Evolutionary conservation across 2,329 filamentous ascomycete species (phyloP), one percentile per base, ranked within the genome.

Genomic region (Ceratocystis alfenasii): DNA sequence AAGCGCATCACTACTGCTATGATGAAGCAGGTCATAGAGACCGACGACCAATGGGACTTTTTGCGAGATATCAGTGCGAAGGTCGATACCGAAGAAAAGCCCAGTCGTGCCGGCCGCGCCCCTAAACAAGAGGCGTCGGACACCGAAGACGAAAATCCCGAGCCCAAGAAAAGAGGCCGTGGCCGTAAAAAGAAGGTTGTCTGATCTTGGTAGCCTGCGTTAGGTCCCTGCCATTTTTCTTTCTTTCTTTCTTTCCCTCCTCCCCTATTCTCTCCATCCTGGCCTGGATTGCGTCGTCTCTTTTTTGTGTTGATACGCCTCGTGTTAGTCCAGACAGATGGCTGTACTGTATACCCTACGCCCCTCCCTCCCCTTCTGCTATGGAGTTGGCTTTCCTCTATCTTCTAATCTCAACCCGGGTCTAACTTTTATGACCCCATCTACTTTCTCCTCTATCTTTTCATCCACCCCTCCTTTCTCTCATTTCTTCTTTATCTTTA

Each of bases 41-140:
- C 86, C 30, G 90, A 95, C 73, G 90, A 94, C 69, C 90, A 96
- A 73, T 93, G 95, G 78, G 94, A 99, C 76, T 99, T 97, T 71
- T 77, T 99, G 68, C 82, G 85, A 68, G 92, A 97, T 63, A 96
- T 96, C 71, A 92, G 96, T 64, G 82, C 86, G 71, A 93, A 93
- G 73, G 87, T 96, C 0, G 88, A 82, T 69, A 72, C 72, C 44
- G 79, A 79, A 45, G 81, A 85, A 70, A 83, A 83, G 72, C 75
- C 76, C 63, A 72, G 75, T 28, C 77, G 76, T 65, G 75, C 74
- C 64, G 71, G 73, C 15, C 72, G 72, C 30, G 71, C 72, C 66
- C 66, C 70, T 53, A 82, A 82, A 72, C 75, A 77, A 69, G 81
- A 81, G 41, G 33, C 64, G 17, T 61, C 66, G 8, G 69, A 69